These are phyloP conservation scores for Aspergillus campestris DNA, from an alignment of 495 filamentous ascomycete genomes.

Conservation along the genomic window DNA sequence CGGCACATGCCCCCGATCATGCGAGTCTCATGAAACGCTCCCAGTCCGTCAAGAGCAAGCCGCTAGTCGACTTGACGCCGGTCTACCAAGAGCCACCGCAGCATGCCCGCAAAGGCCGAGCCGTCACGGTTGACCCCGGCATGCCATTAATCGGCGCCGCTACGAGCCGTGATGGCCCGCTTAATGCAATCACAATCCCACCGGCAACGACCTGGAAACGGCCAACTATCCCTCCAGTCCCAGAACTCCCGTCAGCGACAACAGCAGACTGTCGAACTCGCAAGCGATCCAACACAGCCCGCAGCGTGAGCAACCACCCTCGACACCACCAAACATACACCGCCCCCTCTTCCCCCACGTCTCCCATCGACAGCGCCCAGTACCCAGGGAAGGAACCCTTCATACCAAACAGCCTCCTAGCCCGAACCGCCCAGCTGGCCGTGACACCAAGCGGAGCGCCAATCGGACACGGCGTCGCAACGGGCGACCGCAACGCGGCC, in stretches of 20 bases:
- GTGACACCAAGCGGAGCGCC: slow-evolving; percentile 14
- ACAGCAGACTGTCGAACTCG: slow-evolving; percentile 13
- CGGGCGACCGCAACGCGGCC: slow-evolving; percentile 40
- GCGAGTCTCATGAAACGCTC: slow-evolving; percentile 16
- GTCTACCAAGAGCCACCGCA: slow-evolving; percentile 69
- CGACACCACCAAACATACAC: slow-evolving; percentile 5
- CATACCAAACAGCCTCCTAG: slow-evolving; percentile 30
- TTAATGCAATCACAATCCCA: slow-evolving; percentile 41
- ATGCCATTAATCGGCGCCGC: slow-evolving; percentile 58
- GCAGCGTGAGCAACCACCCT: slow-evolving; percentile 17
- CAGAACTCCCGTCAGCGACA: slow-evolving; percentile 6
- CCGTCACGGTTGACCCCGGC: slow-evolving; percentile 53
- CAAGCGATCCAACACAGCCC: slow-evolving; percentile 23
- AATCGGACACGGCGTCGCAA: slow-evolving; percentile 44
- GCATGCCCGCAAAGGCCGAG: slow-evolving; percentile 57
- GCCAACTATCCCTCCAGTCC: slow-evolving; percentile 9
- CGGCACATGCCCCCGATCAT: slow-evolving; percentile 17
- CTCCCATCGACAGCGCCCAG: slow-evolving; percentile 14
- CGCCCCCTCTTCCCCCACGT: slow-evolving; percentile 6
- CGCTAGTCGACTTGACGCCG: slow-evolving; percentile 69
- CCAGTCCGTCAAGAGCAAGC: slow-evolving; percentile 38
- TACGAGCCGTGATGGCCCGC: slow-evolving; percentile 40
- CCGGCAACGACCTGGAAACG: slow-evolving; percentile 46
- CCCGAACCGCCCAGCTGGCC: slow-evolving; percentile 14
- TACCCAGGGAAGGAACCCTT: slow-evolving; percentile 19